These are phyloP conservation scores for Vitis riparia DNA, from an alignment of 164 flowering plant species.

Conservation along the genomic window DNA sequence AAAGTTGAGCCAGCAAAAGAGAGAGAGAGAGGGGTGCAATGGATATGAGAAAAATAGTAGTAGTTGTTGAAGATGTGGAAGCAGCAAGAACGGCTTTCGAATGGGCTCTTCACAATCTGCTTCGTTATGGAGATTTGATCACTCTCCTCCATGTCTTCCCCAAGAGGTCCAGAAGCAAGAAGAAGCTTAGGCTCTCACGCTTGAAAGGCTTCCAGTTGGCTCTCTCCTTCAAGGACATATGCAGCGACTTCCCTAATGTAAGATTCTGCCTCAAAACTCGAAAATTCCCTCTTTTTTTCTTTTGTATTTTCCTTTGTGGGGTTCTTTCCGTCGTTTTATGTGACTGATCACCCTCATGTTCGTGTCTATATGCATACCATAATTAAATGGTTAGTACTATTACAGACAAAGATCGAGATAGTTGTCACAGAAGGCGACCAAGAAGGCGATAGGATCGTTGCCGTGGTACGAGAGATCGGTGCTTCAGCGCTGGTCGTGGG, in stretches of 20 bases:
- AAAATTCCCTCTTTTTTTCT: not conserved
- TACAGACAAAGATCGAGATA: constrained; percentile 85
- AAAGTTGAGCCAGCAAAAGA: not conserved
- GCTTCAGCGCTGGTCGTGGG: constrained; percentile 80
- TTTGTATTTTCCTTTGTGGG: not conserved
- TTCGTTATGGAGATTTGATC: constrained; percentile 64
- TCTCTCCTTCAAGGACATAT: constrained; percentile 79
- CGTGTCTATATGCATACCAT: not conserved
- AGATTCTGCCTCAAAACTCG: not conserved
- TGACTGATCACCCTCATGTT: not conserved
- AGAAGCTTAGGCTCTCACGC: constrained; percentile 51
- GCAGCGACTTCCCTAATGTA: constrained; percentile 49
- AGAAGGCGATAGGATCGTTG: constrained; percentile 51
- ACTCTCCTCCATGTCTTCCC: constrained; percentile 83
- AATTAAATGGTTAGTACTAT: constrained; percentile 16
- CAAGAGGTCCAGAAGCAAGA: constrained; percentile 35
- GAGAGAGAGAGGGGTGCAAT: constrained; percentile 11
- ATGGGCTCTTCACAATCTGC: constrained; percentile 82
- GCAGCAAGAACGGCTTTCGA: constrained; percentile 67
- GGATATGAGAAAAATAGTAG: constrained; percentile 64
- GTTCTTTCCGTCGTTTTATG: not conserved
- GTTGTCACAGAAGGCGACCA: constrained; percentile 77
- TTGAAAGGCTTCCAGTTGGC: constrained; percentile 80
- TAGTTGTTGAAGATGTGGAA: constrained; percentile 83
- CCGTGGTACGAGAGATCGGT: constrained; percentile 64